Percentiles rank a stretch among this genome's conserved stretches.
phyloP scores from a whole-genome alignment of 225 moss, liverwort and hornwort species.

The Anthoceros angustus region DNA sequence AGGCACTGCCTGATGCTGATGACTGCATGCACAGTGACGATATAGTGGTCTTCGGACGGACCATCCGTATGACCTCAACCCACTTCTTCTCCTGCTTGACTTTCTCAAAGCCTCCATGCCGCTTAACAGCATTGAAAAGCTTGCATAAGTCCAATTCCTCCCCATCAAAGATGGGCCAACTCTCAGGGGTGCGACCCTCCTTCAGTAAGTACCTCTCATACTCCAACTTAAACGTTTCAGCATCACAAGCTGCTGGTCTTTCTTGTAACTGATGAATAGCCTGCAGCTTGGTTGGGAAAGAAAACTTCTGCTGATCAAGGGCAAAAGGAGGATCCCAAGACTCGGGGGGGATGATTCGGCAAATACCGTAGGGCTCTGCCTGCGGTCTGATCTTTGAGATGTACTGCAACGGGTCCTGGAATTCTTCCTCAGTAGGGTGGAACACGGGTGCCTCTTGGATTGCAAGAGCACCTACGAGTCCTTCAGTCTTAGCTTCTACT shows the following conservation, averaged over 20 bases:
- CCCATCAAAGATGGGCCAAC: slow-evolving; percentile 60
- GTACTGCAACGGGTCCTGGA: slow-evolving; percentile 70
- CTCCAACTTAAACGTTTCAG: slow-evolving; percentile 93
- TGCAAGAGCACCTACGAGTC: slow-evolving; percentile 34
- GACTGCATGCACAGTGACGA: slow-evolving; percentile 11
- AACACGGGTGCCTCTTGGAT: slow-evolving; percentile 88
- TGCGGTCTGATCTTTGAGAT: slow-evolving; percentile 78
- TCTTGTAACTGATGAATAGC: slow-evolving; percentile 96
- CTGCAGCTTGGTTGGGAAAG: slow-evolving; percentile 98
- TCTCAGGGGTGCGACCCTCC: slow-evolving; percentile 45
- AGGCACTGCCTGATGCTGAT: slow-evolving; percentile 22
- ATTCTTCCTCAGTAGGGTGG: slow-evolving; percentile 79
- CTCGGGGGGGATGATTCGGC: slow-evolving; percentile 84
- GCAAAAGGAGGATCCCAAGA: slow-evolving; percentile 96
- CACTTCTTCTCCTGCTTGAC: slow-evolving; percentile 73
- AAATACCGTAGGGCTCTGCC: slow-evolving; percentile 83
- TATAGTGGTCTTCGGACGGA: slow-evolving; percentile 25
- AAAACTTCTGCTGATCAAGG: slow-evolving; percentile 66
- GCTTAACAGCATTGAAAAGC: slow-evolving; percentile 91
- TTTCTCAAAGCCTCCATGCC: slow-evolving; percentile 79
- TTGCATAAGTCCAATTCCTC: slow-evolving; percentile 77
- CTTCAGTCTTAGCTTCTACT: slow-evolving; percentile 27
- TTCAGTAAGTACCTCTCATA: slow-evolving; percentile 58
- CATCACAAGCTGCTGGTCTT: slow-evolving; percentile 84
- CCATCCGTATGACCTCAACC: slow-evolving; percentile 80